Evolutionary conservation across 208 protist species (phyloP), one percentile per base, ranked within the genome.

Genomic region (Crithidia fasciculata): DNA sequence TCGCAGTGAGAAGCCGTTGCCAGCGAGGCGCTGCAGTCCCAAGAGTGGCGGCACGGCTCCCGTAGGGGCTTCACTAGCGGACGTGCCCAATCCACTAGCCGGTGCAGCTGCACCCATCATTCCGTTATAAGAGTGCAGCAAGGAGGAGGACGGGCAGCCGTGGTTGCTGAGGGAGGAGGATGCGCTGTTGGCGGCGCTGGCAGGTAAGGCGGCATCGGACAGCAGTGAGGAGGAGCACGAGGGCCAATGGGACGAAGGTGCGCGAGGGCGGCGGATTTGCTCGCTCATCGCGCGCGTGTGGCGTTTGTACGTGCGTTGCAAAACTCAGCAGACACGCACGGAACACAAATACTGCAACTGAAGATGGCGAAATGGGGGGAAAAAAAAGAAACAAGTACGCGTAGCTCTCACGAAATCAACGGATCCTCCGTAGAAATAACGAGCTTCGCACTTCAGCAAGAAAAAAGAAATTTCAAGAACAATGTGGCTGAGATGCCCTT

Each of bases 1-100:
- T 13, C 47, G 72, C 47, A 76, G 61, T 12, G 72, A 57, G 18
- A 76, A 76, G 18, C 36, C 62, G 41, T 76, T 76, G n/a, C 72
- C 72, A 5, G 44, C 62, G 5, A 69, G 45, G 8, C 63, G 54
- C 47, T 76, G 72, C 16, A 76, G 72, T 9, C 45, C 63, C 12
- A 65, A 28, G 15, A 76, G 72, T 13, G 72, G 62, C 8, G 63
- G 54, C 43, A 76, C 47, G 0, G 72, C 43, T 12, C 19, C 43
- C n/a, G 61, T 56, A 28, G 36, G 8, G 47, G 57, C 59, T 6
- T 41, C 40, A 44, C 9, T 16, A n/a, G 39, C 9, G 41, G 18
- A 40, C 36, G 39, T 49, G 43, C 6, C 39, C 28, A 28, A 1
- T 28, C 28, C 28, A 28, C 28, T 28, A 28, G 28, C 28, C 28